phyloP scores from a whole-genome alignment of 352 stramenopile genomes.

The Phytophthora ohioensis region DNA sequence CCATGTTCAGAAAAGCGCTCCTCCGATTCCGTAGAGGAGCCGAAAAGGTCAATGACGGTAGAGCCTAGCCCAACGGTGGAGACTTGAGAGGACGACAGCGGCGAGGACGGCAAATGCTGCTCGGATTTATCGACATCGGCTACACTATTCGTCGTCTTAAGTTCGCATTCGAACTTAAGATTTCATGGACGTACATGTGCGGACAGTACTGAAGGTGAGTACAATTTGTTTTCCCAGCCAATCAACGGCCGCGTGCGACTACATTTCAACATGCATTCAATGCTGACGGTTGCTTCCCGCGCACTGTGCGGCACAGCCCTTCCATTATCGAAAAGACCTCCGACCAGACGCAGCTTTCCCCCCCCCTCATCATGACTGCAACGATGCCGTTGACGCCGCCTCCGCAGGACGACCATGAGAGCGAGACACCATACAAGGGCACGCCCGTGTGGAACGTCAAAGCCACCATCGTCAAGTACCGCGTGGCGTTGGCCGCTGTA shows the following conservation, averaged over 20 bases:
- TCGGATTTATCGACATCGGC: too few species aligned
- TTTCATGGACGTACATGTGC: too few species aligned
- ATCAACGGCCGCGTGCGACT: constrained; percentile 20
- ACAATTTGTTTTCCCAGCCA: background rate
- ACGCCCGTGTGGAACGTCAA: constrained; percentile 44
- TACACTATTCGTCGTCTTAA: too few species aligned
- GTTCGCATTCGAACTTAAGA: too few species aligned
- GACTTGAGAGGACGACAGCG: too few species aligned
- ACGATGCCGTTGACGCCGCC: constrained; percentile 2
- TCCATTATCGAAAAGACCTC: constrained; percentile 11
- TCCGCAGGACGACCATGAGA: constrained; percentile 23
- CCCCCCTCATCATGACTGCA: background rate
- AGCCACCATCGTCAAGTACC: constrained; percentile 46
- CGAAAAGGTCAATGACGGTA: too few species aligned
- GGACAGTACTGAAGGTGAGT: too few species aligned
- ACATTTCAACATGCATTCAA: constrained; percentile 20
- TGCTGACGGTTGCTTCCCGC: constrained; percentile 16
- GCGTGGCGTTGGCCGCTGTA: constrained; percentile 34
- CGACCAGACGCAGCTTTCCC: constrained; percentile 1
- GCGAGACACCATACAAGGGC: constrained; percentile 41
- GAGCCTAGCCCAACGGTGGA: too few species aligned
- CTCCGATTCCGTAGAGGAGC: too few species aligned
- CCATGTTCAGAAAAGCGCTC: too few species aligned
- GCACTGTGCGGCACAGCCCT: background rate
- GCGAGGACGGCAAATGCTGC: too few species aligned